Evolutionary conservation across 805 yeast genomes (phyloP).

Genomic region (Barnettozyma sp.): DNA sequence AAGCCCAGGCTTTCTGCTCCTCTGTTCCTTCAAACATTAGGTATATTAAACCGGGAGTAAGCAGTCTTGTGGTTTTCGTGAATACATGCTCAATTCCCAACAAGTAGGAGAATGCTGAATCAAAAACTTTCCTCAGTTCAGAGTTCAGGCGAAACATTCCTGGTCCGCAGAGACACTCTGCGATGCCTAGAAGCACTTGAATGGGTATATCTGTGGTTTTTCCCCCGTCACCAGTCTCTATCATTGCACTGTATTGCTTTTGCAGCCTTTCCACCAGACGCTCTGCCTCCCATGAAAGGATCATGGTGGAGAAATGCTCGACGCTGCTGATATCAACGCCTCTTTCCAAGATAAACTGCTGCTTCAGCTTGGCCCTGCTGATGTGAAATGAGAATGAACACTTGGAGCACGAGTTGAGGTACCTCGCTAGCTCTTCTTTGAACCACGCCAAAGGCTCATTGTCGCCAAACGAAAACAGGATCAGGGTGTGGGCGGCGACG

Average conservation of each 20-base stretch:
- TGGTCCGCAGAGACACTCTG: conserved; percentile 49
- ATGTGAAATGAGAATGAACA: conserved; percentile 50
- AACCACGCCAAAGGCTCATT: conserved; percentile 40
- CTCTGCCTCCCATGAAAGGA: conserved; percentile 24
- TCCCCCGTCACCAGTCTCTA: no score
- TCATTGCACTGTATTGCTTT: neutral
- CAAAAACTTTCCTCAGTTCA: conserved; percentile 32
- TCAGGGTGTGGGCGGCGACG: conserved; percentile 46
- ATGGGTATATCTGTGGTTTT: conserved; percentile 10
- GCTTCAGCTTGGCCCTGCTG: conserved; percentile 44
- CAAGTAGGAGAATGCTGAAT: conserved; percentile 29
- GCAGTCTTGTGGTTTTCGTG: conserved; percentile 17
- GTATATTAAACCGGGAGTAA: conserved; percentile 47
- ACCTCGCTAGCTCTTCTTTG: conserved; percentile 31
- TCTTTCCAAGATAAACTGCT: conserved; percentile 46
- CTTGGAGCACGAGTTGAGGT: conserved; percentile 42
- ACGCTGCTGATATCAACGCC: conserved; percentile 28
- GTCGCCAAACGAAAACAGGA: conserved; percentile 54
- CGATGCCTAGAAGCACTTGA: conserved; percentile 25
- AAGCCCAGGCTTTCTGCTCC: conserved; percentile 44
- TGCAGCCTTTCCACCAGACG: conserved; percentile 13
- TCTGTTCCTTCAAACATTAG: conserved; percentile 48
- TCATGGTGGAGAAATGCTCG: conserved; percentile 16
- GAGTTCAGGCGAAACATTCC: conserved; percentile 36
- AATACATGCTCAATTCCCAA: conserved; percentile 26